Evolutionary conservation across 352 stramenopile species (phyloP).

Genomic region (Globisporangium carolinianum): DNA sequence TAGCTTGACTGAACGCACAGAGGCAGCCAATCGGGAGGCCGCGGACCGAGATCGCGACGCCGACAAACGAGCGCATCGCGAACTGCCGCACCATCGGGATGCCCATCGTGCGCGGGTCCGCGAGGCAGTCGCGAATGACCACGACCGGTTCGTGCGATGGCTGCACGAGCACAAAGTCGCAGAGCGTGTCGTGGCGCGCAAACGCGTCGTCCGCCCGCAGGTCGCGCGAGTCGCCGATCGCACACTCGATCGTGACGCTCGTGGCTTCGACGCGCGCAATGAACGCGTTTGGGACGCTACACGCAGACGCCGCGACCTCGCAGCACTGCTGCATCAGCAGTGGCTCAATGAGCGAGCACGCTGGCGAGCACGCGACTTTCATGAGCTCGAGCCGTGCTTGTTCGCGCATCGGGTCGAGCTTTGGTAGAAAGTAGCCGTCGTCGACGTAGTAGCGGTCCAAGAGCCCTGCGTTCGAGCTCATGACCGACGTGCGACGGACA

Average conservation of each 20-base stretch:
- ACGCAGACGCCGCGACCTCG: slow-evolving; percentile 32
- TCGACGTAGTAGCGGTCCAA: slow-evolving; percentile 40
- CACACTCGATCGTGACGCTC: slow-evolving; percentile 45
- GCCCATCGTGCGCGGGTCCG: slow-evolving; percentile 34
- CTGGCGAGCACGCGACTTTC: slow-evolving; percentile 42
- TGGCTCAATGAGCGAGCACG: slow-evolving; percentile 51
- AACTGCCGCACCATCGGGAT: slow-evolving; percentile 57
- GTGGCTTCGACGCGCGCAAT: slow-evolving; percentile 47
- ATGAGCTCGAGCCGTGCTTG: slow-evolving; percentile 39
- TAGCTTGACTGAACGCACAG: slow-evolving; percentile 37
- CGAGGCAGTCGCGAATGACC: slow-evolving; percentile 30
- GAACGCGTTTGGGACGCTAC: slow-evolving; percentile 39
- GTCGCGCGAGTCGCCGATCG: slow-evolving; percentile 23
- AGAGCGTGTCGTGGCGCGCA: slow-evolving; percentile 38
- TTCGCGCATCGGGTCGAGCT: slow-evolving; percentile 32
- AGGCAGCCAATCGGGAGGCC: slow-evolving; percentile 49
- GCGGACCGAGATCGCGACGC: slow-evolving; percentile 36
- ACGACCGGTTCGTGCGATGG: slow-evolving; percentile 32
- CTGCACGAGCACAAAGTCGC: slow-evolving; percentile 52
- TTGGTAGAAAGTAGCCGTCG: slow-evolving; percentile 35
- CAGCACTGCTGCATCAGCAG: slow-evolving; percentile 53
- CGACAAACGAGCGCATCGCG: slow-evolving; percentile 43
- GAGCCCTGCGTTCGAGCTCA: slow-evolving; percentile 41
- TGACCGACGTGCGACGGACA: slow-evolving; percentile 37
- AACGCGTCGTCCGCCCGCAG: slow-evolving; percentile 21